Conservation (phyloP, 192 early-diverging fungal species). For the Coemansia sp. region DNA sequence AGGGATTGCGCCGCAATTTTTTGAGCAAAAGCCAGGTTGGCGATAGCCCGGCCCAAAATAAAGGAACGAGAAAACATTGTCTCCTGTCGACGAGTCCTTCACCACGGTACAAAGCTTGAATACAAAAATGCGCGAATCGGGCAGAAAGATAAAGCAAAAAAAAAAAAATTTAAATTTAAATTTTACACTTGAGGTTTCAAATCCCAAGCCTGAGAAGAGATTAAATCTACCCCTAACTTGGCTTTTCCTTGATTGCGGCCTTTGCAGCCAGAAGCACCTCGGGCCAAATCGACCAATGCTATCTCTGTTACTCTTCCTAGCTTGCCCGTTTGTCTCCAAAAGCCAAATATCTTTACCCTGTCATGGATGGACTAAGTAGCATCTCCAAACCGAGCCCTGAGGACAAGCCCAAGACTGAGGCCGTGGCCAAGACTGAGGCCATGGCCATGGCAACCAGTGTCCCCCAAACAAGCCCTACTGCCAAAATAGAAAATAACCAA, state of each 20-base stretch:
- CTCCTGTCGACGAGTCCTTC: background rate
- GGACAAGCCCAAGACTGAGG: background rate
- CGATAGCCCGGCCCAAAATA: background rate
- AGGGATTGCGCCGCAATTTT: background rate
- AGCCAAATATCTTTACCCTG: background rate
- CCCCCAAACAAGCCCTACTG: too few relatives aligned
- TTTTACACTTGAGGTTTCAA: background rate
- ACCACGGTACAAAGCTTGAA: background rate
- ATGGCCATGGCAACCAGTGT: too few relatives aligned
- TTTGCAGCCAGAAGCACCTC: background rate
- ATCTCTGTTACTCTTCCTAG: too few relatives aligned
- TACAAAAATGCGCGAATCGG: background rate
- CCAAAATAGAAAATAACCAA: too few relatives aligned
- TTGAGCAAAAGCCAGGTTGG: background rate
- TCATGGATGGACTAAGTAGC: background rate
- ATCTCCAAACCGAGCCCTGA: background rate
- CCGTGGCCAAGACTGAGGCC: too few relatives aligned
- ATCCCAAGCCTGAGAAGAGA: background rate
- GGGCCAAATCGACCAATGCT: too few relatives aligned
- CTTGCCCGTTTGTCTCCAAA: background rate
- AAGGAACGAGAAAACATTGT: constrained; percentile 22
- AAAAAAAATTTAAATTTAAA: background rate
- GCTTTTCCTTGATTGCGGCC: background rate
- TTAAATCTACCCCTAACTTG: constrained; percentile 2
- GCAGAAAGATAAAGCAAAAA: background rate